Conservation (phyloP, 768 basidiomycete genomes). For the Trametes cubensis region DNA sequence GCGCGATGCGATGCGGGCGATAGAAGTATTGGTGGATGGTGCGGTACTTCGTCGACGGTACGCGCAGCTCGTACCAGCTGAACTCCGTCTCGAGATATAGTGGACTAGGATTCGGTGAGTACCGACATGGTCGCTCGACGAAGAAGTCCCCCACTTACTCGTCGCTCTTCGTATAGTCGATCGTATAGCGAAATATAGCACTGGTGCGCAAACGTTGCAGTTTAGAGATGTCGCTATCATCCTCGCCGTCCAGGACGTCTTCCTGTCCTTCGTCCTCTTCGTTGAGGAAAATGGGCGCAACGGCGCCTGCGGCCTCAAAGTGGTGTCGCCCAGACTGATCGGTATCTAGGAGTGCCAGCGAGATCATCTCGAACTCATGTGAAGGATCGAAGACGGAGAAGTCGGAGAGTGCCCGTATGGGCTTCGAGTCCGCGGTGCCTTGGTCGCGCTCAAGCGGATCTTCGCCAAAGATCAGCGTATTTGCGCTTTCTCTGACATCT, state of each 20-base stretch:
- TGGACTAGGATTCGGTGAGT: slow-evolving; percentile 43
- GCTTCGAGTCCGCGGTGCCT: slow-evolving; percentile 41
- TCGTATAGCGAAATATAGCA: slow-evolving; percentile 47
- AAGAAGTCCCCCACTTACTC: slow-evolving; percentile 46
- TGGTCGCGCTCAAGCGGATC: slow-evolving; percentile 30
- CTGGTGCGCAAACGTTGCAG: slow-evolving; percentile 45
- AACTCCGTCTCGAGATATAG: slow-evolving; percentile 65
- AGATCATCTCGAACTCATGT: slow-evolving; percentile 48
- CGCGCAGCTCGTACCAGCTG: slow-evolving; percentile 63
- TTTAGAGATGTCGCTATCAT: slow-evolving; percentile 29
- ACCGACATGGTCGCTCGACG: background rate
- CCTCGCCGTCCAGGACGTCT: slow-evolving; percentile 44
- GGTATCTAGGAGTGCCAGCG: slow-evolving; percentile 48
- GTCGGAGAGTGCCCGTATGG: slow-evolving; percentile 56
- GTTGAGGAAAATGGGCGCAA: slow-evolving; percentile 46
- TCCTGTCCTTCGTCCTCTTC: slow-evolving; percentile 70
- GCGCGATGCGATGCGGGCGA: slow-evolving; percentile 51
- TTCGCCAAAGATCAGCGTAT: slow-evolving; percentile 33
- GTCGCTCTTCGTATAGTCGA: slow-evolving; percentile 52
- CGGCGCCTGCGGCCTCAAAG: slow-evolving; percentile 61
- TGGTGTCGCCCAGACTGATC: slow-evolving; percentile 40
- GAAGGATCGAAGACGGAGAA: slow-evolving; percentile 65
- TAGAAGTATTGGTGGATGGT: slow-evolving; percentile 52
- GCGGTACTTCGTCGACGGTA: slow-evolving; percentile 50
- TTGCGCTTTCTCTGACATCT: slow-evolving; percentile 19